These are phyloP conservation scores for Pontederia crassipes DNA, from an alignment of 176 grass and related monocot species.

Conservation along the genomic window DNA sequence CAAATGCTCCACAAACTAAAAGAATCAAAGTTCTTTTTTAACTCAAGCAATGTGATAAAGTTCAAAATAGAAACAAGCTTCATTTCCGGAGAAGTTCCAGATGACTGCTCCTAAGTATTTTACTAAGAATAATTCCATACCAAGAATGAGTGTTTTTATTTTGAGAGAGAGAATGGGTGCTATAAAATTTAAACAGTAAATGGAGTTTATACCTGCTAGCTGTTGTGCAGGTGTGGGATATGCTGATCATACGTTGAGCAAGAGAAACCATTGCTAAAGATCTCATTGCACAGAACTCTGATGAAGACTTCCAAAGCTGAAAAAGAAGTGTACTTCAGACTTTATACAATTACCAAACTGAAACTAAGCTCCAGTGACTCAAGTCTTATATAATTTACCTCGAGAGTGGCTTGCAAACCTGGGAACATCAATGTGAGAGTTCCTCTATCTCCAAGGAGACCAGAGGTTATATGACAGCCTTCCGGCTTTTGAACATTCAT, in stretches of 20 bases:
- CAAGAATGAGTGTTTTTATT: no score
- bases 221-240: constrained; percentile 71
- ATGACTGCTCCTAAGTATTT: no score
- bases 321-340: constrained; percentile 10
- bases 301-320: constrained; percentile 90
- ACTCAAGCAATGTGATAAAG: no score
- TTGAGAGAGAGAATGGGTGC: not conserved
- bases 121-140: no score
- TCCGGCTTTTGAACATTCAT: constrained; percentile 97
- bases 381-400: constrained; percentile 43
- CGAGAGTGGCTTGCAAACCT: constrained; percentile 64
- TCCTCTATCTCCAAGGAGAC: constrained; percentile 74
- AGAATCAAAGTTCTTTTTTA: no score
- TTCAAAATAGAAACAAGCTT: no score
- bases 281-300: constrained; percentile 95
- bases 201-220: constrained; percentile 65
- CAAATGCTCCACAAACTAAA: no score
- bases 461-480: constrained; percentile 64
- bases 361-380: not conserved
- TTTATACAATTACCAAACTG: not conserved
- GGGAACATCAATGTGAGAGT: constrained; percentile 83
- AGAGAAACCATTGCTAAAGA: constrained; percentile 84
- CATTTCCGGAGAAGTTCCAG: no score
- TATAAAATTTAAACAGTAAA: not conserved
- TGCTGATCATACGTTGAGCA: constrained; percentile 82